Evolutionary conservation across 768 basidiomycete genomes (phyloP).

Genomic region (Suillus sp.): DNA sequence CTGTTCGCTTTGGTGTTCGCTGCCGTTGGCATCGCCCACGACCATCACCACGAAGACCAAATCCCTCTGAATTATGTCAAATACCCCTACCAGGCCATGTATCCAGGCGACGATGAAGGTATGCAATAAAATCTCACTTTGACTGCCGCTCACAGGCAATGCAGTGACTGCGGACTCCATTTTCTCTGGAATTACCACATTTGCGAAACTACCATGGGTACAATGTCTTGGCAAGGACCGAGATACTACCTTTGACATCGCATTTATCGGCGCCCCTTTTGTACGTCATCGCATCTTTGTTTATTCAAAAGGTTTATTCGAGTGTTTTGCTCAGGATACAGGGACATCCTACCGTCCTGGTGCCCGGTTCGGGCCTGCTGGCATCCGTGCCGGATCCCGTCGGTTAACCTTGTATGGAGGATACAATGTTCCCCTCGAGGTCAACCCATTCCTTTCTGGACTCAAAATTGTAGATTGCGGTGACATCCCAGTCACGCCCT

Average conservation of each 20-base stretch:
- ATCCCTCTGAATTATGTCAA: constrained; percentile 68
- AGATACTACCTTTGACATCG: constrained; percentile 70
- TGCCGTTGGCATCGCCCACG: constrained; percentile 36
- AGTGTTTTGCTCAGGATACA: constrained; percentile 49
- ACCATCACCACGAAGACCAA: constrained; percentile 51
- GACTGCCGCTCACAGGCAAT: not conserved
- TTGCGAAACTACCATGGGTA: constrained; percentile 85
- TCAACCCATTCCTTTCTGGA: constrained; percentile 72
- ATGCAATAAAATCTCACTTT: not conserved
- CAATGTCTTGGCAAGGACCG: constrained; percentile 71
- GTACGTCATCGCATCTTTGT: constrained; percentile 38
- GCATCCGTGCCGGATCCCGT: constrained; percentile 78
- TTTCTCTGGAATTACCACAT: constrained; percentile 83
- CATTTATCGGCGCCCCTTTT: constrained; percentile 79
- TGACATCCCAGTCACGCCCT: constrained; percentile 77
- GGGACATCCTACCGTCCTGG: constrained; percentile 80
- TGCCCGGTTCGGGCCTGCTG: constrained; percentile 84
- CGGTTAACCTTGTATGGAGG: constrained; percentile 75
- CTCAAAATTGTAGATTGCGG: constrained; percentile 76
- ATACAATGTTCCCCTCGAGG: constrained; percentile 73
- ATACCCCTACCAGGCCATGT: constrained; percentile 62
- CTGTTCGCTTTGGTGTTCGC: constrained; percentile 31
- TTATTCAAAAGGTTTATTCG: constrained; percentile 2
- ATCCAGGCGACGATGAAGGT: constrained; percentile 65
- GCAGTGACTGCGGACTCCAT: constrained; percentile 75